Conservation (phyloP, 352 stramenopile species). For the Pythium apleroticum region DNA sequence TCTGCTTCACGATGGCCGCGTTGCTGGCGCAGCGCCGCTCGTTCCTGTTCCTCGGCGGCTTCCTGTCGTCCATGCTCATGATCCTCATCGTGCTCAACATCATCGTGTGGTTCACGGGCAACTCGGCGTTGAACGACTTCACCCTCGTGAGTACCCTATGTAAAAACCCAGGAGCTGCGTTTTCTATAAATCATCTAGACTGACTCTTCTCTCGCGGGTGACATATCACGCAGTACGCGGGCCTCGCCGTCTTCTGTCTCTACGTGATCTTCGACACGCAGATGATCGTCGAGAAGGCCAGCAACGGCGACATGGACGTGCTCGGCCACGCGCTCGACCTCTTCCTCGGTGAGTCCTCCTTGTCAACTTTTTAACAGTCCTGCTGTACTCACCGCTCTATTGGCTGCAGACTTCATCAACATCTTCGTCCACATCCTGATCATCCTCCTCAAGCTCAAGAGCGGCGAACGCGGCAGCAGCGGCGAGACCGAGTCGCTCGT, state of each 20-base stretch:
- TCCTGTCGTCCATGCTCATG: conserved; percentile 63
- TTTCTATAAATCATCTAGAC: background rate
- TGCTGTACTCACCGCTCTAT: background rate
- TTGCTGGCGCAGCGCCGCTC: conserved; percentile 66
- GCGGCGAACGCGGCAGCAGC: background rate
- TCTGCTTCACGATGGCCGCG: conserved; percentile 77
- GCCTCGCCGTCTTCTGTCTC: conserved; percentile 78
- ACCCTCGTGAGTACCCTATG: conserved; percentile 38
- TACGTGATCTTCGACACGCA: conserved; percentile 90
- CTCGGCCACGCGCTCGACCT: conserved; percentile 75
- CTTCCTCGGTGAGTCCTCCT: conserved; percentile 62
- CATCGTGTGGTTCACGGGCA: conserved; percentile 61
- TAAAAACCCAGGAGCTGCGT: background rate
- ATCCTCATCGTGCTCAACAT: conserved; percentile 45
- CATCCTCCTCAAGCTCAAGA: background rate
- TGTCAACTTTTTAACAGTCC: background rate
- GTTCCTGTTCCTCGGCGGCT: conserved; percentile 77
- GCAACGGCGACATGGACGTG: conserved; percentile 72
- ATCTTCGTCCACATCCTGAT: background rate
- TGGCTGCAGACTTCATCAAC: background rate
- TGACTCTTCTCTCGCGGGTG: background rate
- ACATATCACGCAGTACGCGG: conserved; percentile 48
- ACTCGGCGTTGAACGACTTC: conserved; percentile 44
- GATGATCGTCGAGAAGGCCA: conserved; percentile 87
- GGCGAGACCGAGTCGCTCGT: conserved; percentile 1